Conservation (phyloP, 768 basidiomycete genomes). For the Clitopilus hobsonii region DNA sequence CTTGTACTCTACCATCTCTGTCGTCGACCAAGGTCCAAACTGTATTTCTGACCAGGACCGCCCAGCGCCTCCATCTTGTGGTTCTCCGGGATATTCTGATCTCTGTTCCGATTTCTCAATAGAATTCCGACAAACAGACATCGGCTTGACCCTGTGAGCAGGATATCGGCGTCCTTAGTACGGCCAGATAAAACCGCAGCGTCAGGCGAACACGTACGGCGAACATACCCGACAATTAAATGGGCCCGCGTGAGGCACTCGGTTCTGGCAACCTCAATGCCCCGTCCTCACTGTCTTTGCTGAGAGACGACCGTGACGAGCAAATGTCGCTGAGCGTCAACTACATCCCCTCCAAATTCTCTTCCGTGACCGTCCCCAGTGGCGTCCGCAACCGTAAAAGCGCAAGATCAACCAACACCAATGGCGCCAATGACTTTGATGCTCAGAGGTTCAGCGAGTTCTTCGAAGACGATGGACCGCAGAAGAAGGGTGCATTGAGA, state of each 20-base stretch:
- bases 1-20: background rate
- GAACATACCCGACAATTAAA: background rate
- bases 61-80: background rate
- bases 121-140: too few species aligned
- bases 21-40: background rate
- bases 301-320: slow-evolving; percentile 32
- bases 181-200: background rate
- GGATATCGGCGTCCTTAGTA: background rate
- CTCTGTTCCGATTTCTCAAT: too few species aligned
- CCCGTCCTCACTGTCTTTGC: background rate
- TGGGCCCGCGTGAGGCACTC: background rate
- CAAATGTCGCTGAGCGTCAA: slow-evolving; percentile 47
- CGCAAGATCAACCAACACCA: slow-evolving; percentile 36
- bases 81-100: background rate
- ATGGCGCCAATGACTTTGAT: slow-evolving; percentile 64
- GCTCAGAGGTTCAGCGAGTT: slow-evolving; percentile 41
- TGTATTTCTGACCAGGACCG: background rate
- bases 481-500: slow-evolving; percentile 26
- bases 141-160: background rate
- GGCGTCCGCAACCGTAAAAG: slow-evolving; percentile 19
- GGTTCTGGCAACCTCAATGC: background rate
- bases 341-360: slow-evolving; percentile 67
- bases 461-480: slow-evolving; percentile 36
- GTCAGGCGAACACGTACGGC: background rate
- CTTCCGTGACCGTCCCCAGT: slow-evolving; percentile 32